Base-by-base conservation (phyloP, 768 basidiomycete genomes). In the Coprinellus micaceus region DNA sequence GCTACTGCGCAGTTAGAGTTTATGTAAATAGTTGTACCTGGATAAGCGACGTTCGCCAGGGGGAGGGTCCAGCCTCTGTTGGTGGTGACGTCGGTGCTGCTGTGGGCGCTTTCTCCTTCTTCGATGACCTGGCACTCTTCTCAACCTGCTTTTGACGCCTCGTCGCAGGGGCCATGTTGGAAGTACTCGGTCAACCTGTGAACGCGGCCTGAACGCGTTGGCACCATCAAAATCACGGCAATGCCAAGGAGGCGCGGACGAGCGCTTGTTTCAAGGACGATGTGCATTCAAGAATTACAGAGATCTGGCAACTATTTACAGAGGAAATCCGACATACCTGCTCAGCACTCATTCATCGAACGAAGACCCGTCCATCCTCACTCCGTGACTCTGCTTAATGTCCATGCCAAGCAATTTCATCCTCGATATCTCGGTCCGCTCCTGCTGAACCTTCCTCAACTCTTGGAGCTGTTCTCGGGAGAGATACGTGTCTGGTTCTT, bases 341-440 rank as follows among this genome's bases (percentile, higher is more conserved):
- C 10, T 11, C 46, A 26, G 46, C 29, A 49, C 33, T 52, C 43
- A 66, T 15, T 67, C 70, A 39, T 71, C 69, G 46, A 71, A 68
- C 59, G 64, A 62, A 13, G 67, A 66, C 17, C 84, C 85, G 61
- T 94, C 91, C 91, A 94, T 94, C 50, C 91, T 76, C 41, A 94
- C 90, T 41, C 91, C 91, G 79, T 91, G 84, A 62, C 77, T 91
- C 66, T 86, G 82, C 63, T 88, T 90, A 53, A 94, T 77, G 17
- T 93, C 90, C 88, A 94, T 89, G 1, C 91, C 91, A n/a, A 94
- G 69, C 28, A 85, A 74, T 66, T 91, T 91, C 88, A 91, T 90
- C 68, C 88, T 89, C 17, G 86, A 84, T 45, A 83, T 85, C 87
- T 94, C 88, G 21, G 84, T 75, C 46, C 94, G 82, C 67, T 97